Evolutionary conservation across 140 eudicot species (phyloP).

Genomic region (Stevia rebaudiana): DNA sequence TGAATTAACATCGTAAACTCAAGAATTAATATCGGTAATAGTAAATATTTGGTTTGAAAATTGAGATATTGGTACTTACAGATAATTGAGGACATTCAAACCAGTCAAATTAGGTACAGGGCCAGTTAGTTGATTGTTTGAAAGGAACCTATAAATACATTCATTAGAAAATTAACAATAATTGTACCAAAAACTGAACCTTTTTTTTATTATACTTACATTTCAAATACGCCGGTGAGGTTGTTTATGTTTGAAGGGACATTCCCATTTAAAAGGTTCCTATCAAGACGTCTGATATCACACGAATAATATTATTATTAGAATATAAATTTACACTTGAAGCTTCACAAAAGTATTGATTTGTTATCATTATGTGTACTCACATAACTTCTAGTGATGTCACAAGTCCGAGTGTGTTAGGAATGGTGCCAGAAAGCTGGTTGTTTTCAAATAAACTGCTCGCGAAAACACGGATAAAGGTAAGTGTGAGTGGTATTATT

Average conservation of each 20-base stretch:
- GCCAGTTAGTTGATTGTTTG: conserved; percentile 73
- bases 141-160: conserved; percentile 46
- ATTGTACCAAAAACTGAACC: not conserved
- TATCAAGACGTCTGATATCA: conserved; percentile 70
- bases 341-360: not conserved
- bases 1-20: conserved; percentile 25
- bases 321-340: not conserved
- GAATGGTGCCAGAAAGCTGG: conserved; percentile 63
- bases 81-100: conserved; percentile 52
- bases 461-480: conserved; percentile 5
- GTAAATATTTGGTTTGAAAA: not conserved
- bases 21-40: not conserved
- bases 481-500: conserved; percentile 6
- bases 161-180: not conserved
- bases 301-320: not conserved
- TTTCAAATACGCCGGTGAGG: conserved; percentile 46
- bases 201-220: conserved; percentile 40
- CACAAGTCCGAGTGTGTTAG: conserved; percentile 64
- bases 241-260: conserved; percentile 68
- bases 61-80: conserved; percentile 47
- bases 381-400: conserved; percentile 60
- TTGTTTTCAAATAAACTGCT: conserved; percentile 79
- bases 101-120: conserved; percentile 64
- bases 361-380: conserved; percentile 32
- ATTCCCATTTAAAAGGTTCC: conserved; percentile 48